These are phyloP conservation scores for Musa troglodytarum DNA, from an alignment of 176 grass and related monocot species.

Conservation along the genomic window DNA sequence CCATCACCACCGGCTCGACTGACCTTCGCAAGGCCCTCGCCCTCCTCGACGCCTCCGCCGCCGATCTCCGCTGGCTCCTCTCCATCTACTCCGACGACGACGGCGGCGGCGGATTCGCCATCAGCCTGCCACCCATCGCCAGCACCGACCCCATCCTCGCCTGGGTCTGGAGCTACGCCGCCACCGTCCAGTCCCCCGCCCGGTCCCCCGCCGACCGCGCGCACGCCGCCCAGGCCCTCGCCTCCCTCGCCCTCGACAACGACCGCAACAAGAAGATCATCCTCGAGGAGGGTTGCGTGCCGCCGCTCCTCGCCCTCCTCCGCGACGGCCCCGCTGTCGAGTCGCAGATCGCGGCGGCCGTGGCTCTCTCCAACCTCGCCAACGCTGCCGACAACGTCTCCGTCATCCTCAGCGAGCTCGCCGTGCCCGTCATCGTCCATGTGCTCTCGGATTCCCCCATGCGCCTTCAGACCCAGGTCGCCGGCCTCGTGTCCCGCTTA, in stretches of 20 bases:
- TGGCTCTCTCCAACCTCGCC: conserved; percentile 12
- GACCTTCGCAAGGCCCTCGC: not conserved
- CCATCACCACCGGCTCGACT: not conserved
- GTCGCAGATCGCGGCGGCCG: conserved; percentile 14
- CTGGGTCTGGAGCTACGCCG: conserved; percentile 14
- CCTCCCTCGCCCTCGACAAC: conserved; percentile 8
- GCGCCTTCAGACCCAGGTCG: conserved; percentile 7
- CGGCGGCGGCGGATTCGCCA: not conserved
- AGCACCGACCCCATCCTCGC: conserved; percentile 13
- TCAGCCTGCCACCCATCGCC: conserved; percentile 8
- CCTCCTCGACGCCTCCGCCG: conserved; percentile 4
- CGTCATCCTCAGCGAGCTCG: not conserved
- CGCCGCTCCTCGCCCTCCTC: conserved; percentile 14
- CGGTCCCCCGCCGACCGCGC: not conserved
- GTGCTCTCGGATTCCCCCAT: conserved; percentile 16
- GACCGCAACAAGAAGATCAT: conserved; percentile 18
- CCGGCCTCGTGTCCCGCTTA: conserved; percentile 3
- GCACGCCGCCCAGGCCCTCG: not conserved
- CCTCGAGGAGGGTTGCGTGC: conserved; percentile 6
- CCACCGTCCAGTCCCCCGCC: conserved; percentile 2
- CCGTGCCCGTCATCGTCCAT: conserved; percentile 9
- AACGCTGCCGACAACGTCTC: not conserved
- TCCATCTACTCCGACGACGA: conserved; percentile 13
- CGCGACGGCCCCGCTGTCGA: conserved; percentile 8
- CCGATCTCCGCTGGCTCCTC: conserved; percentile 3